Percentiles rank a stretch among this genome's conserved stretches.
These are phyloP conservation scores for Pythium insidiosum DNA, from an alignment of 352 stramenopile genomes.

Conservation along the genomic window DNA sequence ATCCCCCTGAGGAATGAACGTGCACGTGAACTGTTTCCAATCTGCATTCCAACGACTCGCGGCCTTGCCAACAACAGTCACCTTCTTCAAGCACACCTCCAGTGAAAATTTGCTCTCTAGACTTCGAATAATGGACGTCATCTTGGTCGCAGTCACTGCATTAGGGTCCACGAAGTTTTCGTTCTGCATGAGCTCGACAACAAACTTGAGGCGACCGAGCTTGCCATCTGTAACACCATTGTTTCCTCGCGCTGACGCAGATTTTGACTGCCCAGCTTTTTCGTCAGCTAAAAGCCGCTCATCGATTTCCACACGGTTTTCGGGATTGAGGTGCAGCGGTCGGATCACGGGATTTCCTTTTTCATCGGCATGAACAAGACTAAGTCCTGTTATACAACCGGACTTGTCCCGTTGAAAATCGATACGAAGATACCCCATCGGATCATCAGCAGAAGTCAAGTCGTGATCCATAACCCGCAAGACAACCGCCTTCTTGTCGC, in stretches of 20 bases:
- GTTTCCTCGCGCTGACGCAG: constrained; percentile 23
- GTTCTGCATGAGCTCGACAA: constrained; percentile 43
- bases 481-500: constrained; percentile 49
- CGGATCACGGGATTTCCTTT: constrained; percentile 18
- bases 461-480: constrained; percentile 60
- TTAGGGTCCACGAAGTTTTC: constrained; percentile 42
- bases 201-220: constrained; percentile 45
- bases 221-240: constrained; percentile 30
- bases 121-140: constrained; percentile 7
- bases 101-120: constrained; percentile 40
- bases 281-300: constrained; percentile 36
- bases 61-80: neutral
- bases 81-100: constrained; percentile 29
- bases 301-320: constrained; percentile 33
- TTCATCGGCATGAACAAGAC: constrained; percentile 34
- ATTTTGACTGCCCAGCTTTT: constrained; percentile 22
- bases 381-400: constrained; percentile 34
- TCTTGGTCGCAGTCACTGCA: constrained; percentile 12
- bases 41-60: constrained; percentile 7
- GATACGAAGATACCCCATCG: constrained; percentile 39
- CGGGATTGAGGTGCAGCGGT: constrained; percentile 29
- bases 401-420: constrained; percentile 49
- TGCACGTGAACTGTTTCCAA: constrained; percentile 31
- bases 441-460: constrained; percentile 32
- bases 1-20: constrained; percentile 42